Percentiles rank a stretch among this genome's conserved stretches.
Conservation (phyloP, 306 rosid genomes). For the Casuarina cunninghamiana region DNA sequence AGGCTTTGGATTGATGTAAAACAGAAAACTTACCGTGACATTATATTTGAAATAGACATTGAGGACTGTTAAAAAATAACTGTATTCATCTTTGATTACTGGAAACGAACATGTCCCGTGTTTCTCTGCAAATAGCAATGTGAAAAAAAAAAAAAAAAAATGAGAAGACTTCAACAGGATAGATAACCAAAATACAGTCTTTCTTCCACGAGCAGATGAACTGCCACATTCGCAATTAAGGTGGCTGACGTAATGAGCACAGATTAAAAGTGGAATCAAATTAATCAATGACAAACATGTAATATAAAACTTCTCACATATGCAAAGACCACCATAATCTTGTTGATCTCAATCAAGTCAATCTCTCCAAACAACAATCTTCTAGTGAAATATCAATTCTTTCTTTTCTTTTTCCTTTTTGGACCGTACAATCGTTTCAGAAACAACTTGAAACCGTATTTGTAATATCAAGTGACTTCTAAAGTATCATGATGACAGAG, state of each 20-base stretch:
- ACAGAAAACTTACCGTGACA: constrained; percentile 72
- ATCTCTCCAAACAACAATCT: neutral
- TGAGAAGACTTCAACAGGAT: constrained; percentile 14
- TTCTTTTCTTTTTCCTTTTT: neutral
- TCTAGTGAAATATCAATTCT: neutral
- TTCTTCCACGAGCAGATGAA: neutral
- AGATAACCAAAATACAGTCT: constrained; percentile 10
- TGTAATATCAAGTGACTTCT: neutral
- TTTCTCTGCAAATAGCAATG: constrained; percentile 69
- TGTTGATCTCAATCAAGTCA: neutral
- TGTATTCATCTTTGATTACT: constrained; percentile 70
- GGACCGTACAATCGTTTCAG: neutral
- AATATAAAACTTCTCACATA: neutral
- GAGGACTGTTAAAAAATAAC: constrained; percentile 62
- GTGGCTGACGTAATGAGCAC: neutral
- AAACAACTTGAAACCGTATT: neutral
- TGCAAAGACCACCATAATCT: neutral
- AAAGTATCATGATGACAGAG: neutral
- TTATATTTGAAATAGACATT: constrained; percentile 83
- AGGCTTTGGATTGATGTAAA: neutral
- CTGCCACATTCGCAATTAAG: neutral
- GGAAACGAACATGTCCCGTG: constrained; percentile 91
- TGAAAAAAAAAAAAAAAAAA: constrained; percentile 28
- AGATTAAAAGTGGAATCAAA: neutral
- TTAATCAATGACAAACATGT: neutral